Evolutionary conservation across 305 asterid genomes (phyloP).

Genomic region (Solanum hybrid): DNA sequence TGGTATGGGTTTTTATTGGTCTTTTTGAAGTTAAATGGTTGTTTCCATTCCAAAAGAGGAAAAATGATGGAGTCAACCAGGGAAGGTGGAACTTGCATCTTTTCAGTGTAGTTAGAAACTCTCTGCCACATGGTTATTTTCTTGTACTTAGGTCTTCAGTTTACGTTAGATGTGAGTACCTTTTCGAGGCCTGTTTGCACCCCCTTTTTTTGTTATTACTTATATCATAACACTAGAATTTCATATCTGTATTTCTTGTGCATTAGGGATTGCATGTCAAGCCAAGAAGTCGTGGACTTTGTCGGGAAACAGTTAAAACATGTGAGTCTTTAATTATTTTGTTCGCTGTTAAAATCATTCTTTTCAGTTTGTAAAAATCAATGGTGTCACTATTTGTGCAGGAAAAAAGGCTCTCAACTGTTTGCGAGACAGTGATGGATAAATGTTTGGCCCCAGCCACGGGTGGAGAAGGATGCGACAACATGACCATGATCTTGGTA

Average conservation of each 20-base stretch:
- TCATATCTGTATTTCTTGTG: conserved; percentile 3
- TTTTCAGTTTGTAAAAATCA: neutral
- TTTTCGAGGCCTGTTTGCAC: neutral
- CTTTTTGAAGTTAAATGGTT: neutral
- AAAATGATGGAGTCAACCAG: neutral
- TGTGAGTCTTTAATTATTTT: conserved; percentile 34
- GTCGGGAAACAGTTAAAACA: conserved; percentile 44
- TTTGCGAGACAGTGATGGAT: conserved; percentile 68
- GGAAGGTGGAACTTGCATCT: neutral
- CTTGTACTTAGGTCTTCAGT: neutral
- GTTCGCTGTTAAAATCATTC: neutral
- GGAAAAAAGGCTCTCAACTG: conserved; percentile 75
- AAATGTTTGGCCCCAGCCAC: conserved; percentile 79
- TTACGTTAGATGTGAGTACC: neutral
- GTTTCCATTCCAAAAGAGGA: neutral
- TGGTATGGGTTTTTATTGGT: neutral
- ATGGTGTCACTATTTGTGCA: conserved; percentile 17
- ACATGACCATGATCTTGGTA: conserved; percentile 92
- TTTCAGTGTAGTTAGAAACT: neutral
- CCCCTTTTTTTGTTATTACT: neutral
- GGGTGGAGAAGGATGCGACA: conserved; percentile 90
- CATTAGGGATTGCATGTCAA: conserved; percentile 94
- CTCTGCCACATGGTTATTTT: neutral
- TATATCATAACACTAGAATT: neutral
- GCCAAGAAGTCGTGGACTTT: conserved; percentile 72